Evolutionary conservation across 1,139 yeast species (phyloP).

Genomic region (Blastobotrys serpentis): DNA sequence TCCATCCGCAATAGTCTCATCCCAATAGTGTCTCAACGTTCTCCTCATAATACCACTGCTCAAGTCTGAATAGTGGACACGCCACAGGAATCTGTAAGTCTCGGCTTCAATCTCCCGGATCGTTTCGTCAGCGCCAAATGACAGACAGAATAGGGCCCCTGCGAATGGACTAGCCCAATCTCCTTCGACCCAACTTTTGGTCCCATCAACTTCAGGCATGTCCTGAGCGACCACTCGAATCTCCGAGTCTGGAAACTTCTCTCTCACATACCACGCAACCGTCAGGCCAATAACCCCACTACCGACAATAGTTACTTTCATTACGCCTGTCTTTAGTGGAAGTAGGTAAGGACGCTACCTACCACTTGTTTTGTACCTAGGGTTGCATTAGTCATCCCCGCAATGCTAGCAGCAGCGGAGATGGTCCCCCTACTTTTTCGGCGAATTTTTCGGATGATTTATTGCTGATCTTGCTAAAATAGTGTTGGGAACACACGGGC

Average conservation of each 20-base stretch:
- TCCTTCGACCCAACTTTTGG: conserved; percentile 30
- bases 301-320: conserved; percentile 48
- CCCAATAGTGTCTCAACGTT: conserved; percentile 55
- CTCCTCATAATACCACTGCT: conserved; percentile 54
- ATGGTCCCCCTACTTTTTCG: too few relatives aligned
- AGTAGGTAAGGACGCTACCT: background rate
- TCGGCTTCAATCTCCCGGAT: conserved; percentile 48
- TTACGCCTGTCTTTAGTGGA: background rate
- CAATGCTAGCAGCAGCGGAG: too few relatives aligned
- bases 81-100: conserved; percentile 47
- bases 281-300: conserved; percentile 70
- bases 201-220: conserved; percentile 46
- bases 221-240: conserved; percentile 52
- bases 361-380: too few relatives aligned
- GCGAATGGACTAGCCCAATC: conserved; percentile 70
- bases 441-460: too few relatives aligned
- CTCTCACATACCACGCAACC: conserved; percentile 49
- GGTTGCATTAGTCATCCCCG: too few relatives aligned
- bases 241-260: conserved; percentile 38
- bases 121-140: conserved; percentile 48
- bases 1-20: conserved; percentile 41
- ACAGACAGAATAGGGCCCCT: conserved; percentile 72
- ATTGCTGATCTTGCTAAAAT: too few relatives aligned
- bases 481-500: too few relatives aligned
- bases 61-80: conserved; percentile 46